Percentiles rank a stretch among this genome's conserved stretches.
phyloP scores from a whole-genome alignment of 2,329 filamentous ascomycete species.

The Cytospora leucostoma region DNA sequence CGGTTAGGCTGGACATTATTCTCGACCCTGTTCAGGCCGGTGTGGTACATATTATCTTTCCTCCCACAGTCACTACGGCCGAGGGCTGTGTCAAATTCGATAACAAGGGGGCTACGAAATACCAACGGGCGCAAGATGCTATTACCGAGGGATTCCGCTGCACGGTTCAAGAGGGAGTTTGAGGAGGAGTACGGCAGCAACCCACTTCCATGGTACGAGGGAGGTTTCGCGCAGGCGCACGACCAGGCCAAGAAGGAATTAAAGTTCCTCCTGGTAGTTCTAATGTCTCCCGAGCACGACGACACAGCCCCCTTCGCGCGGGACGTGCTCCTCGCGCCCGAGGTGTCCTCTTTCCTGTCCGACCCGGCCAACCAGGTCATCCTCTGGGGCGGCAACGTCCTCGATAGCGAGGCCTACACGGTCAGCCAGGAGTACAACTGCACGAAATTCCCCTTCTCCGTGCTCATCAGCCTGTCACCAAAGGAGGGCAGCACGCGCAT shows the following conservation, averaged over 20 bases:
- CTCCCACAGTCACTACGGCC: constrained; percentile 67
- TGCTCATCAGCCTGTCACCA: constrained; percentile 83
- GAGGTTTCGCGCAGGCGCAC: constrained; percentile 87
- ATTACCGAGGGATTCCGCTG: constrained; percentile 83
- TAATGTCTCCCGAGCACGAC: constrained; percentile 92
- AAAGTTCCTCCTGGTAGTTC: constrained; percentile 85
- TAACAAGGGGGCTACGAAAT: constrained; percentile 55
- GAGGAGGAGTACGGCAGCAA: constrained; percentile 82
- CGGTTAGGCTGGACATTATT: constrained; percentile 70
- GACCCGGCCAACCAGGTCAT: constrained; percentile 77
- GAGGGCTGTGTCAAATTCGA: constrained; percentile 55
- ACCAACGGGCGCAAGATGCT: constrained; percentile 73
- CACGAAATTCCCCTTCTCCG: constrained; percentile 90
- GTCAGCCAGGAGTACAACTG: constrained; percentile 84
- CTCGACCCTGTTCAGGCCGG: constrained; percentile 67
- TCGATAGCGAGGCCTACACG: constrained; percentile 92
- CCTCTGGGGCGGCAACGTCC: constrained; percentile 89
- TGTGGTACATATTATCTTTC: constrained; percentile 79
- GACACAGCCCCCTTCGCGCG: constrained; percentile 81
- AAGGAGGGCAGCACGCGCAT: constrained; percentile 82
- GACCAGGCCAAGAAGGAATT: constrained; percentile 88
- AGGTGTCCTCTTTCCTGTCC: constrained; percentile 73
- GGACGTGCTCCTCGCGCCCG: constrained; percentile 76
- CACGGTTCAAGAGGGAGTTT: constrained; percentile 87
- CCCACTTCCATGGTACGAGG: constrained; percentile 77